Evolutionary conservation across 306 rosid species (phyloP).

Genomic region (Corylus avellana): DNA sequence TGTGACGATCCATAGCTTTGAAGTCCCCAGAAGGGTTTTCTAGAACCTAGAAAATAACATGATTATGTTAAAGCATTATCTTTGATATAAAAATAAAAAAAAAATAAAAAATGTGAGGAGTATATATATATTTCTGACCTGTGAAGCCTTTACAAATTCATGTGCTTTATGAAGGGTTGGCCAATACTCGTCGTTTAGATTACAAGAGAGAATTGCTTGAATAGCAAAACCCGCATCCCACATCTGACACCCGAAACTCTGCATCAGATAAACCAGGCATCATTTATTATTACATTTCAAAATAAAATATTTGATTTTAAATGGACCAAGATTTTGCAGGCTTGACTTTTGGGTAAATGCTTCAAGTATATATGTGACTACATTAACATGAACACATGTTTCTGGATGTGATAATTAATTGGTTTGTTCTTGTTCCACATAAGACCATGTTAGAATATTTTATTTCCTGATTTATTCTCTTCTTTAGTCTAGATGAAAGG

Average conservation of each 20-base stretch:
- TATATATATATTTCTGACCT: constrained; percentile 30
- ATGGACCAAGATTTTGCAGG: too few species aligned
- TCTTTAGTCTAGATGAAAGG: too few species aligned
- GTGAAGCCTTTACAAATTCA: constrained; percentile 61
- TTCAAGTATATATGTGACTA: too few species aligned
- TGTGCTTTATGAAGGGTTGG: constrained; percentile 58
- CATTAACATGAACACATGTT: too few species aligned
- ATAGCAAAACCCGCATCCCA: constrained; percentile 63
- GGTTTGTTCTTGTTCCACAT: too few species aligned
- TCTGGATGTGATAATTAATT: too few species aligned
- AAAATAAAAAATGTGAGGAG: not conserved
- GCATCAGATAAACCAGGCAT: not conserved
- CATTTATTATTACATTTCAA: not conserved
- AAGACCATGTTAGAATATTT: too few species aligned
- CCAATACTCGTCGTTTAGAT: constrained; percentile 50
- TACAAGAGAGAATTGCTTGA: constrained; percentile 55
- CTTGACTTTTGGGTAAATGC: too few species aligned
- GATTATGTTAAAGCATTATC: not conserved
- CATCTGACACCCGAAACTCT: constrained; percentile 54
- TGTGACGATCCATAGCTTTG: constrained; percentile 48
- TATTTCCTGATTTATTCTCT: too few species aligned
- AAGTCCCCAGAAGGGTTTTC: constrained; percentile 56
- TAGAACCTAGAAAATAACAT: constrained; percentile 24
- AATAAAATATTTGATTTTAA: too few species aligned
- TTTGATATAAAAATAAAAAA: not conserved